A percentile compares a stretch with the other conserved stretches of the same genome.
Evolutionary conservation across 2,329 filamentous ascomycete species (phyloP).

Genomic region (Penicillium corylophilum): DNA sequence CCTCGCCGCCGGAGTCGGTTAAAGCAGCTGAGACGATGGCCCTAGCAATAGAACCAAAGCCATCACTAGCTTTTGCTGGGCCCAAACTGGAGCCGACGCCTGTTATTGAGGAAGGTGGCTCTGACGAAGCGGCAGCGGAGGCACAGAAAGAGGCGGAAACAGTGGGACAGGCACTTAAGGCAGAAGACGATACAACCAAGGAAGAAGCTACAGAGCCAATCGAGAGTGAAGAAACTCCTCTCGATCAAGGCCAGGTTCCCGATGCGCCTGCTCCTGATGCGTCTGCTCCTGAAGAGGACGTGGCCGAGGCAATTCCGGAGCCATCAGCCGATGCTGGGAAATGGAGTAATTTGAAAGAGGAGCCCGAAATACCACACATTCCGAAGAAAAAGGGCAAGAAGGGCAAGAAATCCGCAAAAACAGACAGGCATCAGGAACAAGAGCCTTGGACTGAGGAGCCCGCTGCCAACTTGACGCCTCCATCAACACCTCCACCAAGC

Average conservation of each 20-base stretch:
- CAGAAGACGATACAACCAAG: background rate
- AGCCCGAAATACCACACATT: conserved; percentile 10
- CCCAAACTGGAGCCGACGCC: background rate
- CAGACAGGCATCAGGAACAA: conserved; percentile 9
- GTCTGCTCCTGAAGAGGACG: background rate
- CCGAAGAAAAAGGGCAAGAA: conserved; percentile 33
- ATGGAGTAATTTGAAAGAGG: conserved; percentile 1
- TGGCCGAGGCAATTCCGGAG: background rate
- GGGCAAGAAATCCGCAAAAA: conserved; percentile 26
- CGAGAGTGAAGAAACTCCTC: background rate
- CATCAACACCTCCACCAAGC: conserved; percentile 37
- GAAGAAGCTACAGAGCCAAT: background rate
- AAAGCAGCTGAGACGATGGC: background rate
- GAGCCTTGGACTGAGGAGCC: conserved; percentile 21
- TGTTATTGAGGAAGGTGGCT: conserved; percentile 1
- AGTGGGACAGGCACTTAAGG: background rate
- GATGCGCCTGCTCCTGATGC: background rate
- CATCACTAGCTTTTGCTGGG: background rate
- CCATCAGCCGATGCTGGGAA: conserved; percentile 3
- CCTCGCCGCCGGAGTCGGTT: conserved; percentile 26
- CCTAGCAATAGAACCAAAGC: too few relatives aligned
- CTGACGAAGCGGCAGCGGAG: conserved; percentile 2
- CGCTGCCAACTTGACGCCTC: conserved; percentile 35
- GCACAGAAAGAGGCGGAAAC: background rate
- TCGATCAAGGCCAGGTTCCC: background rate